phyloP scores from a whole-genome alignment of 2,329 filamentous ascomycete species.

The Xylariales sp. region DNA sequence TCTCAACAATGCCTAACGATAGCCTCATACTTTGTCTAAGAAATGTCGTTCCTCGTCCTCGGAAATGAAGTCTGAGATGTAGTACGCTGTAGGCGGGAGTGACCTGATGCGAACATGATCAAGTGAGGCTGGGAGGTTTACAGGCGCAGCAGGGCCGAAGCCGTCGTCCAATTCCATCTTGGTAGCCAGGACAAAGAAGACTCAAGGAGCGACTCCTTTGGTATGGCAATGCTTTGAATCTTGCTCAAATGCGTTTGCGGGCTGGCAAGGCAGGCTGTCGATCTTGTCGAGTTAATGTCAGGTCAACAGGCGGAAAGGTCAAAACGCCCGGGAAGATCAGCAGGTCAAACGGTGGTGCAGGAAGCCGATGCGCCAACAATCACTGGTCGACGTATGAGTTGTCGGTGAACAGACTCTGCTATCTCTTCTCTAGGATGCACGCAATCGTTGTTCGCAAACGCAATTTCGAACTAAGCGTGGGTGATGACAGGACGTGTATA shows the following conservation, averaged over 20 bases:
- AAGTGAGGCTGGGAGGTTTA: constrained; percentile 41
- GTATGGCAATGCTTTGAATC: background rate
- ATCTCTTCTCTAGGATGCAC: too few relatives aligned
- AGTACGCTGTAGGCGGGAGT: constrained; percentile 68
- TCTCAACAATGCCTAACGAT: constrained; percentile 9
- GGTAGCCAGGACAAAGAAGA: background rate
- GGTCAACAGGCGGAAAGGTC: background rate
- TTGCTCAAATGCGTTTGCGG: too few relatives aligned
- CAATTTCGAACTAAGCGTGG: too few relatives aligned
- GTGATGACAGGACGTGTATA: too few relatives aligned
- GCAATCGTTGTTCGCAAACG: too few relatives aligned
- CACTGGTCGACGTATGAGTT: background rate
- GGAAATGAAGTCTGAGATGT: constrained; percentile 81
- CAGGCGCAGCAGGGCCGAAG: constrained; percentile 2
- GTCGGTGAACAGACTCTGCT: background rate
- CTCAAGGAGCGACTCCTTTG: background rate
- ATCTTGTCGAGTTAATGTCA: background rate
- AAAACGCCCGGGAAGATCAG: background rate
- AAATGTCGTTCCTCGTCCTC: constrained; percentile 67
- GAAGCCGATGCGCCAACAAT: background rate
- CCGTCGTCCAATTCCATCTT: constrained; percentile 3
- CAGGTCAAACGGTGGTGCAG: constrained; percentile 3
- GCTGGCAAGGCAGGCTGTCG: background rate
- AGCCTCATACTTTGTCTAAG: constrained; percentile 60
- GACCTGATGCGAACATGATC: constrained; percentile 45